Evolutionary conservation across 2,329 filamentous ascomycete genomes (phyloP).

Genomic region (Onygenales sp.): DNA sequence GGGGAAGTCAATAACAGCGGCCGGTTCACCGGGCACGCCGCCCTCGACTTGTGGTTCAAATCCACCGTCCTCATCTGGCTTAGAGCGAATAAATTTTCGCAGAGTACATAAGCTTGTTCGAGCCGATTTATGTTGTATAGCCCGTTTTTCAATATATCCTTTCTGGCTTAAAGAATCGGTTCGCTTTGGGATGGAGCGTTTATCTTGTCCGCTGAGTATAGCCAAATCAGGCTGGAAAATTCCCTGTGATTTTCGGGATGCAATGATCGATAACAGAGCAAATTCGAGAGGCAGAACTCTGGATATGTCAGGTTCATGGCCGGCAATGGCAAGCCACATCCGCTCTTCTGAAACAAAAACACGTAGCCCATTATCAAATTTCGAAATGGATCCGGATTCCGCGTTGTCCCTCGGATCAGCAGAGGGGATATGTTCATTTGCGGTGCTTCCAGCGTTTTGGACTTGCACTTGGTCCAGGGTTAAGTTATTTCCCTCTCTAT

Average conservation of each 20-base stretch:
- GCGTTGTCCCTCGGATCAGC: not conserved
- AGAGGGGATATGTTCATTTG: not conserved
- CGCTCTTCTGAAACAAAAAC: conserved; percentile 46
- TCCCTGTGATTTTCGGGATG: conserved; percentile 43
- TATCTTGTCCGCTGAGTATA: conserved; percentile 51
- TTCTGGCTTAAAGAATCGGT: conserved; percentile 48
- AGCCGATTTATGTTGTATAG: conserved; percentile 37
- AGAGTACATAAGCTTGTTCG: conserved; percentile 50
- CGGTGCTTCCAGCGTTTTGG: conserved; percentile 1
- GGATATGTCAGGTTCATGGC: conserved; percentile 48
- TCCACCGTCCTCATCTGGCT: conserved; percentile 5
- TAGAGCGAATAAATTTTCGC: conserved; percentile 34
- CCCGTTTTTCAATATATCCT: conserved; percentile 53
- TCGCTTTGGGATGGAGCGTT: conserved; percentile 53
- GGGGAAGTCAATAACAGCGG: conserved; percentile 38
- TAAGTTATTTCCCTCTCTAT: conserved; percentile 31
- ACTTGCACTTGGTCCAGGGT: conserved; percentile 32
- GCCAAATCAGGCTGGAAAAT: conserved; percentile 50
- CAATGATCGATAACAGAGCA: conserved; percentile 49
- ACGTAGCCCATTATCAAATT: conserved; percentile 18
- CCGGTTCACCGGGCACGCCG: conserved; percentile 9
- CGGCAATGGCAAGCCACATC: conserved; percentile 51
- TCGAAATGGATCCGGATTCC: not conserved
- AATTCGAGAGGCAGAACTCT: conserved; percentile 48
- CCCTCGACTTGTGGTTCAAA: conserved; percentile 8